Evolutionary conservation across 164 flowering plant species (phyloP).

Genomic region (Piper longum): DNA sequence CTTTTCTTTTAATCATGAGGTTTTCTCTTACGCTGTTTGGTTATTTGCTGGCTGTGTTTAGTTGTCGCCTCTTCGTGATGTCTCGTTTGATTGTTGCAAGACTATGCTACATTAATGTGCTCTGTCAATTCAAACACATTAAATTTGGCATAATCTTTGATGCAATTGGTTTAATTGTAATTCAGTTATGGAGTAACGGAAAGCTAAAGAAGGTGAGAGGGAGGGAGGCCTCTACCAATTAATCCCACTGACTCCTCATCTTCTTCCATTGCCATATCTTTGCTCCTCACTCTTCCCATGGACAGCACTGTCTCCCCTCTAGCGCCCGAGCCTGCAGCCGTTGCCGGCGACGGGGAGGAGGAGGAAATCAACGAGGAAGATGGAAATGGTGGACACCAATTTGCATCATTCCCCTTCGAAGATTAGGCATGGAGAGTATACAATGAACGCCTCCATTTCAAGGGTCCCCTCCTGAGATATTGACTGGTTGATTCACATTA

Average conservation of each 20-base stretch:
- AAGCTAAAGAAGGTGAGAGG: slow-evolving; percentile 71
- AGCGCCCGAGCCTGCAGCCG: slow-evolving; percentile 4
- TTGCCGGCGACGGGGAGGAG: neutral
- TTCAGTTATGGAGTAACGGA: slow-evolving; percentile 87
- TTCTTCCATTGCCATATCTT: slow-evolving; percentile 34
- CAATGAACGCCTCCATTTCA: slow-evolving; percentile 35
- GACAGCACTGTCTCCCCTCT: slow-evolving; percentile 36
- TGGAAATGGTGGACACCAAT: slow-evolving; percentile 7
- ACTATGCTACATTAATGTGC: too few species aligned
- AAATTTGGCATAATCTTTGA: too few species aligned
- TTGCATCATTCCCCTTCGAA: slow-evolving; percentile 46
- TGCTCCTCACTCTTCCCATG: slow-evolving; percentile 49
- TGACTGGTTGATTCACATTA: slow-evolving; percentile 7
- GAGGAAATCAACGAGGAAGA: neutral
- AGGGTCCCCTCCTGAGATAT: slow-evolving; percentile 54
- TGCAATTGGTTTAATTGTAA: neutral
- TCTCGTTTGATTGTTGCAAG: too few species aligned
- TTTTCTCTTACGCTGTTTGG: too few species aligned
- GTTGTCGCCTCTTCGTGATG: too few species aligned
- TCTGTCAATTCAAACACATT: too few species aligned
- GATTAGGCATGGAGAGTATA: slow-evolving; percentile 84
- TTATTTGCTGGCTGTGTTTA: too few species aligned
- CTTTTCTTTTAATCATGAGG: too few species aligned
- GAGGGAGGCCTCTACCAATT: slow-evolving; percentile 26
- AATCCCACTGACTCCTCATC: slow-evolving; percentile 7